Conservation (phyloP, 75 land plant species). For the Azolla pinnata region DNA sequence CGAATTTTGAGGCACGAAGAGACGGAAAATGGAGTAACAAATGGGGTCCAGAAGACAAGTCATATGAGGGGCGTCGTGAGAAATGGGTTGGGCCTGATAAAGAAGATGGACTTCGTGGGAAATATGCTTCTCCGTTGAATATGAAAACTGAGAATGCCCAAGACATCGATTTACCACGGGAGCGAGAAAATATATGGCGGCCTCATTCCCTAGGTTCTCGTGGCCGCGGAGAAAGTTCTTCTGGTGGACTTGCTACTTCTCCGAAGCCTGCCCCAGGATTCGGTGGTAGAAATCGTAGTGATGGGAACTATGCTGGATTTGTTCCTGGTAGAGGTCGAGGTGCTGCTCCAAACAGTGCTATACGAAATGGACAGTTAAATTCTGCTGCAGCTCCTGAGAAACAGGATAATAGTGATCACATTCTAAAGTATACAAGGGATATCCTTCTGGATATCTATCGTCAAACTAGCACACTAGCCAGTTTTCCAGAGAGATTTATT, state of each 20-base stretch:
- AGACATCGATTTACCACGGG: too few relatives aligned
- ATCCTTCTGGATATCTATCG: slow-evolving; percentile 32
- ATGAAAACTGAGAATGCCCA: background rate
- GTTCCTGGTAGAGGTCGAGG: slow-evolving; percentile 31
- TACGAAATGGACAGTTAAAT: slow-evolving; percentile 15
- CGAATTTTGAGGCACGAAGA: slow-evolving; percentile 52
- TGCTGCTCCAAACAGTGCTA: slow-evolving; percentile 4
- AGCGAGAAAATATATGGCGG: slow-evolving; percentile 27
- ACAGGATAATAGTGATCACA: slow-evolving; percentile 1
- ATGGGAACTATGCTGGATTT: slow-evolving; percentile 15
- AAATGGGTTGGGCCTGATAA: slow-evolving; percentile 60
- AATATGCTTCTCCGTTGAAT: background rate
- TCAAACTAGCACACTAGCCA: slow-evolving; percentile 5
- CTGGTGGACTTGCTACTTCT: slow-evolving; percentile 14
- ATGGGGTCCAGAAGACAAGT: slow-evolving; percentile 98
- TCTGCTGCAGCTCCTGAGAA: slow-evolving; percentile 13
- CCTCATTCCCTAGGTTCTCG: slow-evolving; percentile 22
- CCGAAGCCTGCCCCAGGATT: slow-evolving; percentile 38
- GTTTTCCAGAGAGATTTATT: slow-evolving; percentile 41
- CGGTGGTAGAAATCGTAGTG: slow-evolving; percentile 25
- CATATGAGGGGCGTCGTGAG: slow-evolving; percentile 62
- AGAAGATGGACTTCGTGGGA: slow-evolving; percentile 26
- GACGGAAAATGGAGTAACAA: slow-evolving; percentile 85
- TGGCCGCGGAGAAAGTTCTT: slow-evolving; percentile 29
- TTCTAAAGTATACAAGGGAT: slow-evolving; percentile 27